phyloP scores from a whole-genome alignment of 202 grass and related monocot genomes.

The Sporobolus alterniflorus region DNA sequence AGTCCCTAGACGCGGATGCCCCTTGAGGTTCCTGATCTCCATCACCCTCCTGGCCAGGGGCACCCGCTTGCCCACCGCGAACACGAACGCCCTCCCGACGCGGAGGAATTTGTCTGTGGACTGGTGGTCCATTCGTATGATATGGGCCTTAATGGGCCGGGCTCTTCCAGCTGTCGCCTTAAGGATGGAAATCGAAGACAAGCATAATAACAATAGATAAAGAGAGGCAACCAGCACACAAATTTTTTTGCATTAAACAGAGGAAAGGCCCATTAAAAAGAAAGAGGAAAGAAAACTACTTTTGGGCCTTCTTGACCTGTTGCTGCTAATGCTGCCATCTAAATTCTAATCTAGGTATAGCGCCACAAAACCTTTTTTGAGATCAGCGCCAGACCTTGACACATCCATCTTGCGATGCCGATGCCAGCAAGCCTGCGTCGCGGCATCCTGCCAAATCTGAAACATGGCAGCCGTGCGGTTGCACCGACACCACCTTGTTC shows the following conservation, averaged over 20 bases:
- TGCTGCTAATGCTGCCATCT: background rate
- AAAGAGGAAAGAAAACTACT: background rate
- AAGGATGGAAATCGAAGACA: too few relatives aligned
- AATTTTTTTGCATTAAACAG: too few relatives aligned
- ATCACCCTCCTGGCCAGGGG: slow-evolving; percentile 85
- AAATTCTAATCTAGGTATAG: background rate
- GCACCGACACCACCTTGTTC: slow-evolving; percentile 8
- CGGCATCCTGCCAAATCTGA: slow-evolving; percentile 16
- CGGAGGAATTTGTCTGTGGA: background rate
- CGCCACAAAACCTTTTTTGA: background rate
- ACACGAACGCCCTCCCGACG: slow-evolving; percentile 90
- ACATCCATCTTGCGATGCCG: slow-evolving; percentile 21
- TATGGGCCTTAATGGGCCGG: background rate
- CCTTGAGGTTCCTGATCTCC: slow-evolving; percentile 85
- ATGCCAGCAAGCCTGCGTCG: background rate
- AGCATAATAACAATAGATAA: too few relatives aligned
- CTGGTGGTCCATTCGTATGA: background rate
- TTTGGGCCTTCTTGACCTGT: background rate
- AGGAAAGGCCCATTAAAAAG: too few relatives aligned
- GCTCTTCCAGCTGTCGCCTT: too few relatives aligned
- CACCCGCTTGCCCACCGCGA: slow-evolving; percentile 89
- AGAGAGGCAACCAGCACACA: too few relatives aligned
- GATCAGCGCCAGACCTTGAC: slow-evolving; percentile 20
- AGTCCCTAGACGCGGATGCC: slow-evolving; percentile 60
- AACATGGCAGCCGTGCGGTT: background rate